Evolutionary conservation across 495 filamentous ascomycete genomes (phyloP), one percentile per base, ranked within the genome.

Genomic region (Penicillium bovifimosum): DNA sequence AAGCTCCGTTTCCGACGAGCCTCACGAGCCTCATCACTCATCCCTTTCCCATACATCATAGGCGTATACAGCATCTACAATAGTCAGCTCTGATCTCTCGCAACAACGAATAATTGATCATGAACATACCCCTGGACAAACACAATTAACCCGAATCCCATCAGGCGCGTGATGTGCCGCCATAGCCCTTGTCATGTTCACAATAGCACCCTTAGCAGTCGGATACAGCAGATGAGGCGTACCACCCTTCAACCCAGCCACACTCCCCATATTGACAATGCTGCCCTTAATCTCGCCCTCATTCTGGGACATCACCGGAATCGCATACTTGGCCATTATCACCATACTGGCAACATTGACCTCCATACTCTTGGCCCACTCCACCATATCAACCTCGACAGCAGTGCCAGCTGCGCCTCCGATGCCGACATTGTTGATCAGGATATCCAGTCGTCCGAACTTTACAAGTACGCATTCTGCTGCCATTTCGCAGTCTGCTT

Each of bases 331-430:
- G 16, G 66, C 67, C 79, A 83, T 82, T 17, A 76, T 68, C 18
- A 80, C 75, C 79, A 84, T 83, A 53, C 73, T 79, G 7, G 74
- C 72, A 33, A 84, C 76, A 58, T 85, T 85, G 42, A 82, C 63
- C 24, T 78, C 70, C 44, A 85, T 69, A 1, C 74, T 72, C 41
- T 68, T 70, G 0, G 70, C 67, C 79, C 79, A 85, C 31, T 70
- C 66, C 8, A 57, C 66, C 63, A 80, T 69, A 59, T 83, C 78
- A 3, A 82, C 75, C 5, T 80, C 74, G 14, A 76, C 69, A 0
- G 80, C 80, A 9, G 75, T 79, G 0, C 81, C 81, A 5, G 59
- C 50, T 1, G 79, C 73, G 0, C 81, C 81, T 9, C 67, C 66
- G 28, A 82, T 66, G 0, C 82, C 82, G 10, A 84, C 81, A 42